Evolutionary conservation across 495 filamentous ascomycete genomes (phyloP), one percentile per base, ranked within the genome.

Genomic region (Bathelium albidoporum): DNA sequence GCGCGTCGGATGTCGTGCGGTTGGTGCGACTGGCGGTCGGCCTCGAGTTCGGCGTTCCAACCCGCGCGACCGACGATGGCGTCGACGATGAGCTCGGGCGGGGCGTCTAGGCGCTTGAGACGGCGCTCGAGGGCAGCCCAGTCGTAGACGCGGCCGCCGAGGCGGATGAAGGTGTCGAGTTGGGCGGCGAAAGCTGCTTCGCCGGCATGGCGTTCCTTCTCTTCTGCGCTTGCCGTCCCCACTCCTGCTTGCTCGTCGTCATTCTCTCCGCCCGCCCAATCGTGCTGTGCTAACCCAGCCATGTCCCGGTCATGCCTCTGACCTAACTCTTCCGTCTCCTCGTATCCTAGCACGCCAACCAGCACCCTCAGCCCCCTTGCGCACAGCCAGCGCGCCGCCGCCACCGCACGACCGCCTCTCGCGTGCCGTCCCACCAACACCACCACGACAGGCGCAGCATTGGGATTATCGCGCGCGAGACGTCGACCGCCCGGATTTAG

Each of bases 361-460:
- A 93, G 81, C 31, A 96, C 87, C 34, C 87, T 84, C 60, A 88
- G 77, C 1, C 89, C 85, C 63, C 90, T 87, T 67, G 89, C 91
- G 34, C 86, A 85, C 20, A 98, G 82, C 72, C 96, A 91, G 10
- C 94, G 85, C 45, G 87, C 91, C 2, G 90, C 90, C 11, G 91
- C 87, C 55, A 97, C 81, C 12, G 91, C 90, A 59, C 94, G 82
- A 18, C 87, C 86, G 24, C 93, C 94, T 0, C 83, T 88, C 64
- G 89, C 88, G 70, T 95, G 89, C 69, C 95, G 96, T 24, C 94
- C 94, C 1, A 89, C 91, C 20, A 96, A 77, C 24, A 96, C 81
- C 24, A 95, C 82, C 39, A 96, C 85, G 0, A 88, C 88, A 1
- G 85, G 84, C 29, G 78, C 70, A 45, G 79, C 73, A 0, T 75